Conservation (phyloP, 805 yeast species). For the Wickerhamomyces silvicola region DNA sequence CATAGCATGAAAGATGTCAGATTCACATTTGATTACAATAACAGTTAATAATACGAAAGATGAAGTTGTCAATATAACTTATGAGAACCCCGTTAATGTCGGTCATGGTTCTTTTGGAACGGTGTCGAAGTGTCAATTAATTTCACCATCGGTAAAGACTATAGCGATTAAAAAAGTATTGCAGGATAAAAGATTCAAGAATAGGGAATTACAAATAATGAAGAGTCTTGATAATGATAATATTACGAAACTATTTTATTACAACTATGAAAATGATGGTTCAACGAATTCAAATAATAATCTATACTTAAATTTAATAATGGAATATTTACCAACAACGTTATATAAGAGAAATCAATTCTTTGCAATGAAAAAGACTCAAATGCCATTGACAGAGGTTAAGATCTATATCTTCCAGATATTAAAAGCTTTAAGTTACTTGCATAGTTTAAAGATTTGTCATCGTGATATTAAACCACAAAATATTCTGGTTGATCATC, state of each 20-base stretch:
- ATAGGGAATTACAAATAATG: constrained; percentile 95
- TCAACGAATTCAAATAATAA: constrained; percentile 38
- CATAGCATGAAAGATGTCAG: too few species aligned
- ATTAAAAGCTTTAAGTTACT: constrained; percentile 70
- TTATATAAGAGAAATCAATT: constrained; percentile 85
- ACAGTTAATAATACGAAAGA: constrained; percentile 11
- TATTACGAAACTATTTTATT: constrained; percentile 82
- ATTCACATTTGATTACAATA: too few species aligned
- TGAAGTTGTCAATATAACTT: constrained; percentile 50
- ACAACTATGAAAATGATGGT: constrained; percentile 70
- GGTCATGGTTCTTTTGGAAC: constrained; percentile 99
- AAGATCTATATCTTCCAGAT: constrained; percentile 78
- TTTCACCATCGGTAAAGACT: constrained; percentile 58
- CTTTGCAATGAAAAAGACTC: constrained; percentile 62
- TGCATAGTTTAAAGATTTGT: constrained; percentile 75
- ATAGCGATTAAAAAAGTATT: constrained; percentile 96
- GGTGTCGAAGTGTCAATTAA: constrained; percentile 81
- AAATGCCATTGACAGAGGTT: constrained; percentile 87
- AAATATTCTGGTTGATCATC: constrained; percentile 80
- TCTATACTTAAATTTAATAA: constrained; percentile 78
- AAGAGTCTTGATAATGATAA: constrained; percentile 79
- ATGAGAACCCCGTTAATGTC: constrained; percentile 79
- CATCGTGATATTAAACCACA: constrained; percentile 94
- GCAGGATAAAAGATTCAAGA: constrained; percentile 90
- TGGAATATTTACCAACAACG: constrained; percentile 95